A percentile compares a stretch with the other conserved stretches of the same genome.
These are phyloP conservation scores for Nephromyces sp. DNA, from an alignment of 169 alveolate species.

Conservation along the genomic window DNA sequence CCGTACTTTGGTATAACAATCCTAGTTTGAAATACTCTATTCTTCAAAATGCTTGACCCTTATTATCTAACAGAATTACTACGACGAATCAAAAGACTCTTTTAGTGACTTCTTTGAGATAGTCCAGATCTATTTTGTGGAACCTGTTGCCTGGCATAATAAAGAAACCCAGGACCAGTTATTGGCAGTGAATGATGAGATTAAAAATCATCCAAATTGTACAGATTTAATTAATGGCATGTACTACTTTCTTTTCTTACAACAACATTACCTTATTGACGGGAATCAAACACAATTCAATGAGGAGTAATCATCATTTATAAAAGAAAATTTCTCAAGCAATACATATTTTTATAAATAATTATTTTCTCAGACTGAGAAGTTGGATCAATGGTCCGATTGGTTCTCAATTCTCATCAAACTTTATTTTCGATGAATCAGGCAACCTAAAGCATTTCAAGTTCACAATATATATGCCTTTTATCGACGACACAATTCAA, in stretches of 20 bases:
- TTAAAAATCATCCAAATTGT: conserved; percentile 2
- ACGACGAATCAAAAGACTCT: no score
- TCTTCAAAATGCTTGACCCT: no score
- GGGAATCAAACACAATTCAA: conserved; percentile 22
- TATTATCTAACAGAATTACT: no score
- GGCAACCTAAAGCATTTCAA: conserved; percentile 1
- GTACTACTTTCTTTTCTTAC: conserved; percentile 31
- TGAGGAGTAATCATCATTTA: conserved; percentile 8
- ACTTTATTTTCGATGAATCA: neutral
- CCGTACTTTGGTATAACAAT: no score
- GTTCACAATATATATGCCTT: conserved; percentile 19
- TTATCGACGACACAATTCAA: conserved; percentile 6
- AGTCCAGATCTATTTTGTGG: conserved; percentile 42
- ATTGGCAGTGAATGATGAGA: conserved; percentile 22
- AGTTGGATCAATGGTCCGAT: neutral
- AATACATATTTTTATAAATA: neutral
- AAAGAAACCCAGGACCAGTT: conserved; percentile 32
- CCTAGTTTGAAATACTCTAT: no score
- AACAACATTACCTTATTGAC: conserved; percentile 19
- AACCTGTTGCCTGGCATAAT: conserved; percentile 35
- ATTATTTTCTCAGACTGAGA: neutral
- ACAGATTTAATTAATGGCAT: conserved; percentile 20
- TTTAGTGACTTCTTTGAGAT: conserved; percentile 28
- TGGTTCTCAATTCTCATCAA: neutral
- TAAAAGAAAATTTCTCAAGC: no score